Evolutionary conservation across 768 basidiomycete genomes (phyloP).

Genomic region (Mycena leptocephala): DNA sequence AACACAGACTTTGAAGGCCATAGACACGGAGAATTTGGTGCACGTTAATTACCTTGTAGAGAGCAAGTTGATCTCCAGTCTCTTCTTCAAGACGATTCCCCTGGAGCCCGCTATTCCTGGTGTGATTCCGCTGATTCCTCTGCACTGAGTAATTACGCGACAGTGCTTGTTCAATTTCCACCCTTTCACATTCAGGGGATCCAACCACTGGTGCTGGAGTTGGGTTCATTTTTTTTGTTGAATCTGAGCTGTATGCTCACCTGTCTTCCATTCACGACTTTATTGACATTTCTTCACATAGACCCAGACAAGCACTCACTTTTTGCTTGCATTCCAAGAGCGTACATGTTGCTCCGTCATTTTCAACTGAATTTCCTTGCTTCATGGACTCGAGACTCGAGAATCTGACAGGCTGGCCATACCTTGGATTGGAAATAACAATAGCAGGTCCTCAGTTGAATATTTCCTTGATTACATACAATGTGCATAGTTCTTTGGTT

Average conservation of each 20-base stretch:
- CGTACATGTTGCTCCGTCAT: not conserved
- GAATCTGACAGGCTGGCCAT: not conserved
- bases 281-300: not conserved
- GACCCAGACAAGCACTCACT: not conserved
- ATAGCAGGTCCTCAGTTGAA: no score
- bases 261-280: not conserved
- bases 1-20: not conserved
- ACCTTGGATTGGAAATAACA: no score
- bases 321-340: not conserved
- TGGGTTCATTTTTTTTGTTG: not conserved
- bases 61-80: not conserved
- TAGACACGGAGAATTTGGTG: not conserved
- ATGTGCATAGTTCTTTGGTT: no score
- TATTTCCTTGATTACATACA: no score
- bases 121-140: not conserved
- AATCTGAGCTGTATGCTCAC: not conserved
- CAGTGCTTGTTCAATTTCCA: not conserved
- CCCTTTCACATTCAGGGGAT: not conserved
- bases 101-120: not conserved
- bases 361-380: not conserved
- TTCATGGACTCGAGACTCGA: not conserved
- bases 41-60: not conserved
- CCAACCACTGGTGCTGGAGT: not conserved
- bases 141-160: not conserved
- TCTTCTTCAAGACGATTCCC: not conserved